Percentiles rank a stretch among this genome's conserved stretches.
These are phyloP conservation scores for Brassica hybrid DNA, from an alignment of 441 rosid genomes.

Conservation along the genomic window DNA sequence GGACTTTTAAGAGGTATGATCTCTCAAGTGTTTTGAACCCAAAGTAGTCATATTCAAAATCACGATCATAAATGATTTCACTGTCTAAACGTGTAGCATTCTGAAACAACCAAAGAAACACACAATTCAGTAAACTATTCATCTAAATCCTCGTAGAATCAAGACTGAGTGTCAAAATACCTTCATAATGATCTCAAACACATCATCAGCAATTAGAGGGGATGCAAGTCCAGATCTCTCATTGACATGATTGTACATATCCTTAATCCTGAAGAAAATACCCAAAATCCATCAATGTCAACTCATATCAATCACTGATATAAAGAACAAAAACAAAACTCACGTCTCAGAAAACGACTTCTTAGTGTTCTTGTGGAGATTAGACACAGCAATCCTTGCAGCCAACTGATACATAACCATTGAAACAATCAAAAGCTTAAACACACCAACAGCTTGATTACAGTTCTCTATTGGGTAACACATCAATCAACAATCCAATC, in stretches of 20 bases:
- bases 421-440: not conserved
- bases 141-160: not conserved
- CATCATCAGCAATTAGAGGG: conserved; percentile 85
- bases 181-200: conserved; percentile 82
- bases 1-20: not conserved
- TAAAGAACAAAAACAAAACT: conserved; percentile 35
- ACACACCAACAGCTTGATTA: not conserved
- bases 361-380: conserved; percentile 87
- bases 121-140: too few relatives aligned
- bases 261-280: conserved; percentile 57
- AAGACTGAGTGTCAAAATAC: conserved; percentile 37
- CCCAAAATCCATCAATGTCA: not conserved
- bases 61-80: not conserved
- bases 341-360: conserved; percentile 91
- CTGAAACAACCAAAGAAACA: not conserved
- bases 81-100: not conserved
- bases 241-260: conserved; percentile 73
- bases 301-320: conserved; percentile 2
- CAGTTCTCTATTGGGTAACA: not conserved
- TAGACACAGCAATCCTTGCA: conserved; percentile 90
- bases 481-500: not conserved
- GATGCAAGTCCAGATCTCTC: conserved; percentile 74
- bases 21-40: not conserved
- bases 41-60: not conserved
- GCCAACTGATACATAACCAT: conserved; percentile 63